A percentile compares a stretch with the other conserved stretches of the same genome.
Conservation (phyloP, 306 rosid genomes). For the Malus fusca region DNA sequence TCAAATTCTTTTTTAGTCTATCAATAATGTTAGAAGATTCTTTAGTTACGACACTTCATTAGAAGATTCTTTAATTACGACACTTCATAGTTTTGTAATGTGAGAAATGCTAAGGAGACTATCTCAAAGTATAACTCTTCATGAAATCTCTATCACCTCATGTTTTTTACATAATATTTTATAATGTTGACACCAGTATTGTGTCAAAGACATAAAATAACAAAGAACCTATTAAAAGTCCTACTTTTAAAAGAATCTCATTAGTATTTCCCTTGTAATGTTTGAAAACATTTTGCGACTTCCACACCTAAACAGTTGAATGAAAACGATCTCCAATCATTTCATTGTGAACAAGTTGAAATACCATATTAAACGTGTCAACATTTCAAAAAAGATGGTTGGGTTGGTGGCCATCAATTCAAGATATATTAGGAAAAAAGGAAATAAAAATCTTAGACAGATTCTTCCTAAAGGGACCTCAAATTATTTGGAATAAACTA, state of each 20-base stretch:
- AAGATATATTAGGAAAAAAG: background rate
- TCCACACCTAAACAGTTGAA: background rate
- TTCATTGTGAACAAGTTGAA: background rate
- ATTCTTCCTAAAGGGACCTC: background rate
- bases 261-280: background rate
- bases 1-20: background rate
- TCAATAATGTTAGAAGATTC: background rate
- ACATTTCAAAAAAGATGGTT: background rate
- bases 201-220: accelerated
- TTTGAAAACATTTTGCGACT: background rate
- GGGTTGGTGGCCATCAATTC: background rate
- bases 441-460: background rate
- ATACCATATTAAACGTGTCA: background rate
- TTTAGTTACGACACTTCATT: background rate
- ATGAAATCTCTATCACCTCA: too few relatives aligned
- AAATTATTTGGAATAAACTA: background rate
- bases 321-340: background rate
- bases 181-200: too few relatives aligned
- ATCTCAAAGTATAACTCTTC: too few relatives aligned
- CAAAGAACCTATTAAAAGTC: accelerated
- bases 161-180: too few relatives aligned
- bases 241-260: accelerated
- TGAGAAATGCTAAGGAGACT: accelerated
- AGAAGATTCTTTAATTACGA: background rate
- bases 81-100: background rate